Evolutionary conservation across 129 eudicot species (phyloP), one percentile per base, ranked within the genome.

Genomic region (Ambrosia trifida): DNA sequence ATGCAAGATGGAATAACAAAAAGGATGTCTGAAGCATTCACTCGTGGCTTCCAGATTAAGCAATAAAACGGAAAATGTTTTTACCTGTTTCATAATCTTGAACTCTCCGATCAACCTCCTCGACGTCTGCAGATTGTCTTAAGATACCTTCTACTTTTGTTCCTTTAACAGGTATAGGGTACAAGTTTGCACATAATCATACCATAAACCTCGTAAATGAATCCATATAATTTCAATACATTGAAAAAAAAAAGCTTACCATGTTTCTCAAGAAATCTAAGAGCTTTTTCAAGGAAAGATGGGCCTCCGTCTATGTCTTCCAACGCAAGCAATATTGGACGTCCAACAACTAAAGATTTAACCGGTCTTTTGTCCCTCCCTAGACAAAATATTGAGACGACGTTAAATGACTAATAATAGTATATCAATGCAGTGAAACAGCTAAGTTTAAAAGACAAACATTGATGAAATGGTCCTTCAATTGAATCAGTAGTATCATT

Each of bases 301-400:
- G 99, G 99, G 32, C 94, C 89, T 69, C 99, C 99, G 82, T 95
- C 97, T 71, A 95, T 90, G 82, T 95, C 99, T 74, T 95, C 99
- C 76, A 95, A 65, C 35, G 97, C 99, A 32, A 95, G 89, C 80
- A 95, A 84, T 74, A 95, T 95, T 46, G 99, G 99, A 40, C 99
- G 81, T 79, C 99, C 99, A 78, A 95, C 96, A 79, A 95, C 99
- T 75, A 90, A 81, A 40, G 99, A 95, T 69, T 90, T 95, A 71
- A 88, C 80, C 12, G 94, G 91, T 6, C 87, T 91, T 68, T 87
- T 95, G 44, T 90, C 96, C 78, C 94, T 90, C 96, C 96, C 97
- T 86, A 78, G 14, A 72, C 35, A 58, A 64, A 51, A 16, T 51
- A 18, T 59, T 33, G 54, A 35, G 45, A 41, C 69, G 7, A 5